Evolutionary conservation across 2,329 filamentous ascomycete species (phyloP).

Genomic region (Hymenoscyphus fructigenus): DNA sequence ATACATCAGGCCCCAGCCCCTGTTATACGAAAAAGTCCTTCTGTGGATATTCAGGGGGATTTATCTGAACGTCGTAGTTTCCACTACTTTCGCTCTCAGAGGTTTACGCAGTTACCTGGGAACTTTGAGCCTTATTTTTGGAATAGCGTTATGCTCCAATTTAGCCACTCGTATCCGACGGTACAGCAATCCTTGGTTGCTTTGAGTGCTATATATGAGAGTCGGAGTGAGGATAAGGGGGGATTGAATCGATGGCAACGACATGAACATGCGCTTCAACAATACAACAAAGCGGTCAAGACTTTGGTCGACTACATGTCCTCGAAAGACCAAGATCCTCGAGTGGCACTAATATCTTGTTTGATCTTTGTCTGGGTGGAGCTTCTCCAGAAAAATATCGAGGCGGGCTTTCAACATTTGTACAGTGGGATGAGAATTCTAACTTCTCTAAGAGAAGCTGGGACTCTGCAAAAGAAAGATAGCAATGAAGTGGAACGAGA

Average conservation of each 20-base stretch:
- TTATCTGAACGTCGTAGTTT: constrained; percentile 21
- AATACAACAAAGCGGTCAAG: constrained; percentile 20
- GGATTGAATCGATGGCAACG: constrained; percentile 32
- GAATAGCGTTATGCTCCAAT: constrained; percentile 16
- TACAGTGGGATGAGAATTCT: constrained; percentile 17
- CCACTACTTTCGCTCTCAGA: constrained; percentile 24
- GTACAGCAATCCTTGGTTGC: constrained; percentile 17
- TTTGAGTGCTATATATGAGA: constrained; percentile 19
- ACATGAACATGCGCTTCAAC: constrained; percentile 7
- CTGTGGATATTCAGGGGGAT: constrained; percentile 12
- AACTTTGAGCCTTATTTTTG: constrained; percentile 25
- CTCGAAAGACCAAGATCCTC: constrained; percentile 8
- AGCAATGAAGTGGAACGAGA: constrained; percentile 1
- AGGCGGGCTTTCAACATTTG: constrained; percentile 17
- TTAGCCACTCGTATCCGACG: constrained; percentile 17
- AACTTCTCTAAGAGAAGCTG: background rate
- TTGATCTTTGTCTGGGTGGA: constrained; percentile 26
- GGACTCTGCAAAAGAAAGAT: background rate
- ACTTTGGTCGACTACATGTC: constrained; percentile 14
- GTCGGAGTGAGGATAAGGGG: constrained; percentile 4
- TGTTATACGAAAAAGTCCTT: constrained; percentile 2
- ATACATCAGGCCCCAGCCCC: background rate
- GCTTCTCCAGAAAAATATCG: constrained; percentile 17
- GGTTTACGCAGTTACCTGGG: constrained; percentile 21
- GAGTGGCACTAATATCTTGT: constrained; percentile 17